These are phyloP conservation scores for Salvia rosmarinus DNA, from an alignment of 257 asterid genomes.

Conservation along the genomic window DNA sequence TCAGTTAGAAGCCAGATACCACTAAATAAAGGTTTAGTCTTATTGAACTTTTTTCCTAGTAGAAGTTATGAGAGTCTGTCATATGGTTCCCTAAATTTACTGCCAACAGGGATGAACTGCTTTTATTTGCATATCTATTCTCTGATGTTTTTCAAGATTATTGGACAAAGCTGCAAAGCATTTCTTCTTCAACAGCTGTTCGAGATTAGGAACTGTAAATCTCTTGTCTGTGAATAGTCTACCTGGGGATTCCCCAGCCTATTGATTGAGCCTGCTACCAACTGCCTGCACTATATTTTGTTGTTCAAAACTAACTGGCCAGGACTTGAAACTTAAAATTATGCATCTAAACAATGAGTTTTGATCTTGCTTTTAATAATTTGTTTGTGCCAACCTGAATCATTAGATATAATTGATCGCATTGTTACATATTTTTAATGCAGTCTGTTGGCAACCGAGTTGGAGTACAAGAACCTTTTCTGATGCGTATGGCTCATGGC, in stretches of 20 bases:
- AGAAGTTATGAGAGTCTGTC: no score
- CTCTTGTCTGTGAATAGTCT: neutral
- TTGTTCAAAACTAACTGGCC: conserved; percentile 11
- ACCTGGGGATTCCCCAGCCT: neutral
- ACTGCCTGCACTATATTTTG: neutral
- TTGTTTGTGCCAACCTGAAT: conserved; percentile 23
- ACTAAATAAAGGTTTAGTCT: conserved; percentile 8
- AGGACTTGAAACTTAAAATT: no score
- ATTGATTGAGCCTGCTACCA: conserved; percentile 12
- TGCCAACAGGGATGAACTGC: no score
- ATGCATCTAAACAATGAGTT: conserved; percentile 1
- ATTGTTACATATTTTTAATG: conserved; percentile 37
- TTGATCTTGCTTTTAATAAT: conserved; percentile 27
- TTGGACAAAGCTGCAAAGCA: no score
- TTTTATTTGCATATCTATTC: no score
- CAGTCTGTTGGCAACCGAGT: conserved; percentile 97
- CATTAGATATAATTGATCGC: conserved; percentile 6
- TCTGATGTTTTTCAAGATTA: no score
- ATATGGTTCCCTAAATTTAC: no score
- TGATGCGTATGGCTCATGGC: conserved; percentile 99
- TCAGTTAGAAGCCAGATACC: neutral
- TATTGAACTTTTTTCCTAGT: neutral
- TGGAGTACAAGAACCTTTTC: conserved; percentile 92
- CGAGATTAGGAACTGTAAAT: conserved; percentile 8
- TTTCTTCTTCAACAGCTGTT: conserved; percentile 16